Base-by-base conservation (phyloP, 169 alveolate genomes). In the Eimeria tenella region DNA sequence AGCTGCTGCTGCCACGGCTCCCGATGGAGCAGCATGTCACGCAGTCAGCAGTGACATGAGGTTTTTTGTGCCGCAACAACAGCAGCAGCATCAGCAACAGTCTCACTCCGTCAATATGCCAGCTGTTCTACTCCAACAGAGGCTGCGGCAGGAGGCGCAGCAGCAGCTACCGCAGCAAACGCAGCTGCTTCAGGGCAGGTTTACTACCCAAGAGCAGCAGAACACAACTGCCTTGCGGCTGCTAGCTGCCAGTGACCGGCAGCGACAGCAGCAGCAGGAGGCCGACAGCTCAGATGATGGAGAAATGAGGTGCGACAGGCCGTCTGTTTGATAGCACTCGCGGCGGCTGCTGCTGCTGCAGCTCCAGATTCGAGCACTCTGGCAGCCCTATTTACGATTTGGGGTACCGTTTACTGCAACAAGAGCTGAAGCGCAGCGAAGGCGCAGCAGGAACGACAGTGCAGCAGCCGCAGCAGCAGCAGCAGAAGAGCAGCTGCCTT, bases 231-330 rank as follows among this genome's bases (percentile, higher is more conserved):
- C 52, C 11, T 5, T 19, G 17, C 65, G 17, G 88, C 88, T 79
- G 71, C 71, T 50, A 15, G 86, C 58, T 15, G 65, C 58, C 49
- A 68, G 77, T n/a, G 19, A 1, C 19, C 42, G 21, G 74, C 74
- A 65, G 74, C 68, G 49, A n/a, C 86, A 79, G 71, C 88, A 79
- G 88, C 88, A 55, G 62, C 55, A 79, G 52, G 88, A 50, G 70
- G n/a, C 50, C 15, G 88, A 79, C 49, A 79, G 49, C 70, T 79
- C 88, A n/a, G 70, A 79, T 23, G 88, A 79, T 21, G 88, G 70
- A 19, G 88, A 79, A 15, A 79, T 79, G 88, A 50, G 88, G 49
- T 79, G 88, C 23, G 88, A 79, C 52, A 50, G 88, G 52, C 88
- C 88, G 70, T 79, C 88, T 50, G 31, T 50, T 10, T 79, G 56